Percentiles rank a stretch among this genome's conserved stretches.
Conservation (phyloP, 2,329 filamentous ascomycete genomes). For the Mycocentrospora acerina region DNA sequence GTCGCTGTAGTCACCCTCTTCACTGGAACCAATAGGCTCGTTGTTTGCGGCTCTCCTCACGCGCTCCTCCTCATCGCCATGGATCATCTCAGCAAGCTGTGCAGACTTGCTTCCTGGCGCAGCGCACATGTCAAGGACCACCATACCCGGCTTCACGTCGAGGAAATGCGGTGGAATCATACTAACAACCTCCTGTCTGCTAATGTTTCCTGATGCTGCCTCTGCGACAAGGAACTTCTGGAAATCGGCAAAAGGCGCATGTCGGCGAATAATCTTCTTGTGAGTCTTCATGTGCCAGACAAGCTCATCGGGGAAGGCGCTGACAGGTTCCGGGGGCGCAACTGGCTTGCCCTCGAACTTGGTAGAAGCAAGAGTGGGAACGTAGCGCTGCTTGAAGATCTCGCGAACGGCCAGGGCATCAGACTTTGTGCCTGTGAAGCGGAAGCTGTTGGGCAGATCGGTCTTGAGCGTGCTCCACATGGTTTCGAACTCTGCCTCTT, state of each 20-base stretch:
- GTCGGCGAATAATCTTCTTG: conserved; percentile 92
- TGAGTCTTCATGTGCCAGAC: conserved; percentile 98
- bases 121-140: conserved; percentile 91
- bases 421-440: conserved; percentile 93
- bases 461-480: conserved; percentile 85
- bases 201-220: conserved; percentile 96
- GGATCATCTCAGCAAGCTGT: conserved; percentile 92
- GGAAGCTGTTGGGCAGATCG: conserved; percentile 94
- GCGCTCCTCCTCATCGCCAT: conserved; percentile 85
- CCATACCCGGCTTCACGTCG: conserved; percentile 88
- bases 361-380: conserved; percentile 85
- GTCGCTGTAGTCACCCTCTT: conserved; percentile 61
- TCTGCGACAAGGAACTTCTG: conserved; percentile 98
- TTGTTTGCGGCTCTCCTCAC: conserved; percentile 70
- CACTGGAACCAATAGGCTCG: conserved; percentile 61
- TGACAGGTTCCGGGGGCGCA: conserved; percentile 76
- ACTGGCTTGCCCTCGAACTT: conserved; percentile 79
- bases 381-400: conserved; percentile 82
- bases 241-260: conserved; percentile 90
- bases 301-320: conserved; percentile 92
- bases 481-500: conserved; percentile 72
- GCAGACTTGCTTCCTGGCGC: conserved; percentile 96
- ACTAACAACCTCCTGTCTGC: conserved; percentile 93
- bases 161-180: conserved; percentile 97
- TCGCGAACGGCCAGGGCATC: conserved; percentile 92